Evolutionary conservation across 1,284 basidiomycete genomes (phyloP), one percentile per base, ranked within the genome.

Genomic region (Puccinia hordei): DNA sequence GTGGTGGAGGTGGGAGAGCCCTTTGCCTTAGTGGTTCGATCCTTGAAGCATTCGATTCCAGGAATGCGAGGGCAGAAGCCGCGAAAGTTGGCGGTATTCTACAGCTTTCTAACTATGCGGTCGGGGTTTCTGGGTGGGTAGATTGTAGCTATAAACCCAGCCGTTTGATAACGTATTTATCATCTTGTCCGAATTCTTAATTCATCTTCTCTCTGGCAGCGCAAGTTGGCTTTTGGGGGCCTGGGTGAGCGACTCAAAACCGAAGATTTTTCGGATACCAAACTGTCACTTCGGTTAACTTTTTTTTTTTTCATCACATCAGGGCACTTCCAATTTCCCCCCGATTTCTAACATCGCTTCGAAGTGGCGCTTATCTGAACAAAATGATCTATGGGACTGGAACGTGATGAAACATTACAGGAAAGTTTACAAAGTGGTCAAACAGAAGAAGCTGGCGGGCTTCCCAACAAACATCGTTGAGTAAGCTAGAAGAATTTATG

Each of bases 181-280:
- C 33, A 2, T 4, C 53, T 33, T 63, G 3, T 41, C 51, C 9
- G 71, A 33, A 59, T 73, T 38, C 30, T 53, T n/a, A 22, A 55
- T 53, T 51, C 13, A 33, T 55, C 6, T 72, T 33, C n/a, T n/a
- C n/a, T n/a, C 46, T 72, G 46, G 22, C 17, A 80, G 78, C 30
- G 69, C 68, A 51, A 57, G 68, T 35, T 80, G 78, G 78, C 55
- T 73, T 12, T 63, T 80, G 38, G 78, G 78, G 73, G 69, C 78
- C 19, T 80, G 53, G 55, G 65, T 72, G n/a, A 38, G 51, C 30
- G 38, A 38, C 51, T 55, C 30, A 22, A 17, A 15, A 53, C 24
- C 5, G 27, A 6, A 27, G 44, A 51, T 71, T 19, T 71, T 17
- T 66, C 6, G 5, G 17, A 22, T 41, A 46, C 22, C 41, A 46